Evolutionary conservation across 2,329 filamentous ascomycete genomes (phyloP).

Genomic region (Arthrobotrys sinensis): DNA sequence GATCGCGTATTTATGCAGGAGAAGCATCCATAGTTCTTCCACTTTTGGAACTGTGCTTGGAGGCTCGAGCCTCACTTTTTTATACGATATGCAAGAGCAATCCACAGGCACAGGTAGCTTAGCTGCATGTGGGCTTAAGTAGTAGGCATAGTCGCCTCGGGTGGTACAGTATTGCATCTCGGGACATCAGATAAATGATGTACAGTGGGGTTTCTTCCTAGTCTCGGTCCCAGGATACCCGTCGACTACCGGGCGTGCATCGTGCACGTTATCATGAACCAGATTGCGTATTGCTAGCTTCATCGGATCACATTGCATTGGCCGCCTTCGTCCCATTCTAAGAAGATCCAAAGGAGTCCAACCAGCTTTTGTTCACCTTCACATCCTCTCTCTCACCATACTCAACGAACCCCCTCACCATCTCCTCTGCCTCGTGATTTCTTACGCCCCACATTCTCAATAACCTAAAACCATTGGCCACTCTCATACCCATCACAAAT

Average conservation of each 20-base stretch:
- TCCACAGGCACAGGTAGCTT: conserved; percentile 10
- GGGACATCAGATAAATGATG: no score
- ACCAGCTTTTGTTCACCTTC: conserved; percentile 44
- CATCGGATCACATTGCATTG: background rate
- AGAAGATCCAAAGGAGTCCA: conserved; percentile 24
- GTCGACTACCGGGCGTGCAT: no score
- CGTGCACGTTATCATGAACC: background rate
- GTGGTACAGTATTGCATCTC: background rate
- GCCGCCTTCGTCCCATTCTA: background rate
- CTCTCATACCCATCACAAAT: conserved; percentile 50
- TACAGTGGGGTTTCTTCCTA: no score
- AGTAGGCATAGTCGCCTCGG: conserved; percentile 18
- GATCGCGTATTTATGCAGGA: conserved; percentile 33
- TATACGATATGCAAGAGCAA: background rate
- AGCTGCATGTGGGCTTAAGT: conserved; percentile 16
- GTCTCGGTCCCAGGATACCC: no score
- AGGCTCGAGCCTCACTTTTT: conserved; percentile 26
- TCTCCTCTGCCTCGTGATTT: background rate
- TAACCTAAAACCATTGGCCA: conserved; percentile 43
- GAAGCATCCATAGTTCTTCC: conserved; percentile 28
- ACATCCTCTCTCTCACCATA: conserved; percentile 56
- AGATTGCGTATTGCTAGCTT: no score
- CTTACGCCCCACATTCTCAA: conserved; percentile 20
- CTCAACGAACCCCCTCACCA: conserved; percentile 34
- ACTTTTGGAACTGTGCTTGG: conserved; percentile 18